Evolutionary conservation across 2,329 filamentous ascomycete species (phyloP), one percentile per base, ranked within the genome.

Genomic region (Clarireedia monteithiana): DNA sequence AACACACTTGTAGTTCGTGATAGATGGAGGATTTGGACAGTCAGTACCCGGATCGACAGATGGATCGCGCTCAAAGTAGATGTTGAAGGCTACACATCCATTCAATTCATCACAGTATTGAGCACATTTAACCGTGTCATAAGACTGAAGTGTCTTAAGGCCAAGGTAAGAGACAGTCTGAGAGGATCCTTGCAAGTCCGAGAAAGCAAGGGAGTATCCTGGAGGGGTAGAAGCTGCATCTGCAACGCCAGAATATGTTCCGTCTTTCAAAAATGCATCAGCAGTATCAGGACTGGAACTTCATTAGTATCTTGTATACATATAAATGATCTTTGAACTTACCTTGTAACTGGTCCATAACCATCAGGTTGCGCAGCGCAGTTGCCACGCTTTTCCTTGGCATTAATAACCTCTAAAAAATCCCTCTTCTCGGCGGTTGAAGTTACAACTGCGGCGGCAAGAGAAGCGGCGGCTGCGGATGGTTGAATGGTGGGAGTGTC

Each of bases 21-120:
- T 61, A 20, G 66, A 68, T 2, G 65, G 17, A 15, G 72, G 71
- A 44, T 72, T 66, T 9, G 62, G 53, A 60, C 72, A 73, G 17
- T 24, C 51, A 14, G 50, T 55, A 34, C 56, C 64, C 5, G 71
- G 68, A 38, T 66, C 60, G 15, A 69, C 23, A 5, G 59, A 62
- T 7, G 71, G 71, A 50, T 71, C 68, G 44, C 71, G 66, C 57
- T 71, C 69, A 48, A 65, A 62, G 61, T 68, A 70, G 44, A 71
- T 57, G 59, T 72, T 72, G 63, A 72, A 71, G 20, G 61, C 63
- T 20, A 57, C 44, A 50, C 70, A 72, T 6, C 58, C 63, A n/a
- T 46, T 34, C 9, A 59, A 59, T 30, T 62, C 58, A 48, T 70
- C 64, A 52, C 70, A 72, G 45, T 61, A 59, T n/a, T 42, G 27